Base-by-base conservation (phyloP, 305 asterid genomes). In the Fraxinus albicans region DNA sequence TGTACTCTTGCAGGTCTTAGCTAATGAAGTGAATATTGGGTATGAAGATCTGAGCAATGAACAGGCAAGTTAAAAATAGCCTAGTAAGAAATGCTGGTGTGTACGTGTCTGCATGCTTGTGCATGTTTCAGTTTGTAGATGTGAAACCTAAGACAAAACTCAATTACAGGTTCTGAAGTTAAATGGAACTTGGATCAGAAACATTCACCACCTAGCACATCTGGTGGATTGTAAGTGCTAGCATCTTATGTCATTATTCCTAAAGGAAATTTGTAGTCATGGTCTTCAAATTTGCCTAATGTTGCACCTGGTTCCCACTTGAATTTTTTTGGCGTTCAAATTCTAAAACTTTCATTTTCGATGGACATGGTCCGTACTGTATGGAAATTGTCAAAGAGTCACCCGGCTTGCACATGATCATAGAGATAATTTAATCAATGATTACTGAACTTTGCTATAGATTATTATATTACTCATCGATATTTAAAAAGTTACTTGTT, bases 11-110 rank as follows among this genome's bases (percentile, higher is more conserved):
- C 90, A 96, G 99, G 99, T 96, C 82, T 86, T 96, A 79, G 97
- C 99, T 75, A 91, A 94, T 83, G 99, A 96, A 89, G 99, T 86
- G 58, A 96, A 96, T 89, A 91, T 96, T 25, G 98, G 99, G 73
- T 94, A 96, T 53, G 99, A 96, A 88, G 97, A 94, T 80, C 93
- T 96, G 94, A 89, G 97, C 91, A 96, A 94, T 65, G 96, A 92
- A 84, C 99, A 96, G 99, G 98, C 90, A 90, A 91, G 93, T 83
- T 19, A 65, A 80, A 44, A 70, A 21, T 27, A 9, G 36, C 70
- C 82, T 31, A 38, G 73, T 79, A 50, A 69, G 17, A 15, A 47
- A 44, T 19, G 1, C 29, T 72, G 21, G 15, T 17, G 15, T 76
- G 31, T 53, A 17, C 9, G 2, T 47, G 58, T 47, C 19, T 47